These are phyloP conservation scores for Ochetophila trinervis DNA, from an alignment of 306 rosid species.

Conservation along the genomic window DNA sequence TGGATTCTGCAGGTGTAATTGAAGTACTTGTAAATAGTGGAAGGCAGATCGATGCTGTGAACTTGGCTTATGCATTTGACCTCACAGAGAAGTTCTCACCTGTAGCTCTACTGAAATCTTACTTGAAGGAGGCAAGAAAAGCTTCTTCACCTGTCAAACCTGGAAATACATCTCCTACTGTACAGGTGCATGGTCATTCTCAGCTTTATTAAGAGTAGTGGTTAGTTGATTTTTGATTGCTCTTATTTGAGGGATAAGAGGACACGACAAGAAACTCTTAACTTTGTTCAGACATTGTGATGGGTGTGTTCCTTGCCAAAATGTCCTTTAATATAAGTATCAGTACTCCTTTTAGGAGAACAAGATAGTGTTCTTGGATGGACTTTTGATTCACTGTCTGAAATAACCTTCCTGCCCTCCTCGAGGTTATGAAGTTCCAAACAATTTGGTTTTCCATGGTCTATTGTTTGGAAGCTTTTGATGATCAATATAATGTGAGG, in stretches of 20 bases:
- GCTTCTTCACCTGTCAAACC: slow-evolving; percentile 63
- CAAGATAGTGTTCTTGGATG: too few relatives aligned
- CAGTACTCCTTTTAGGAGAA: too few relatives aligned
- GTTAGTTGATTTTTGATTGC: not conserved
- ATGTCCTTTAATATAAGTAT: too few relatives aligned
- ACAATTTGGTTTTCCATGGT: too few relatives aligned
- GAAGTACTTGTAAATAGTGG: slow-evolving; percentile 79
- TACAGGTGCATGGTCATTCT: slow-evolving; percentile 51
- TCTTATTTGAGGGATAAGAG: not conserved
- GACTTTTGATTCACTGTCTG: too few relatives aligned
- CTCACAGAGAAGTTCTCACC: slow-evolving; percentile 74
- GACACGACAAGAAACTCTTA: not conserved
- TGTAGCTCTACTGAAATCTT: slow-evolving; percentile 77
- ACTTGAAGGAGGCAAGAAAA: slow-evolving; percentile 89
- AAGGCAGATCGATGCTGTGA: slow-evolving; percentile 94
- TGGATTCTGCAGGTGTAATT: slow-evolving; percentile 67
- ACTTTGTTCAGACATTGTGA: too few relatives aligned
- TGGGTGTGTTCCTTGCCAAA: too few relatives aligned
- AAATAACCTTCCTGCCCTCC: too few relatives aligned
- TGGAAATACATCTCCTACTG: slow-evolving; percentile 70
- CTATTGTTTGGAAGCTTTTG: too few relatives aligned
- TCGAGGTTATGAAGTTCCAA: too few relatives aligned
- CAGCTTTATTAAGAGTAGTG: not conserved
- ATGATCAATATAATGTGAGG: too few relatives aligned
- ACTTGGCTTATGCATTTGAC: slow-evolving; percentile 88